Conservation (phyloP, 371 early-diverging fungal genomes). For the Mucor sp. region DNA sequence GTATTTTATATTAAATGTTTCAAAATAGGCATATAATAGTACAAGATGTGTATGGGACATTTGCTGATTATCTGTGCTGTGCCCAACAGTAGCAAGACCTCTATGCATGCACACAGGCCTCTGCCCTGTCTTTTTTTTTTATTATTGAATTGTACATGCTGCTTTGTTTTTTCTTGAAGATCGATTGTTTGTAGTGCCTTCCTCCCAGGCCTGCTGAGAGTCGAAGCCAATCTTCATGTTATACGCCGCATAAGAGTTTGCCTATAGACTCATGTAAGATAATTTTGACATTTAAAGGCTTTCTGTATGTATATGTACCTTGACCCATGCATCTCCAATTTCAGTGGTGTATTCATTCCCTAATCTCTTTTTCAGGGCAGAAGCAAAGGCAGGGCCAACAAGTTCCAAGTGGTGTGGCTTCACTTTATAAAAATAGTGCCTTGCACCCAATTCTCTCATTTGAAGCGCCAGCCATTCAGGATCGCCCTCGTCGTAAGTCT, state of each 20-base stretch:
- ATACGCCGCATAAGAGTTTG: constrained; percentile 35
- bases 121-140: not conserved
- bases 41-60: not conserved
- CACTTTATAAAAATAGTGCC: constrained; percentile 44
- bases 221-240: constrained; percentile 44
- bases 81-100: not conserved
- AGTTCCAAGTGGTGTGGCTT: constrained; percentile 33
- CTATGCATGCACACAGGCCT: not conserved
- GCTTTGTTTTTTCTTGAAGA: constrained; percentile 16
- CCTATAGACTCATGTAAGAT: constrained; percentile 17
- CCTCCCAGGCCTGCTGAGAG: constrained; percentile 43
- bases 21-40: not conserved
- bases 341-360: constrained; percentile 38
- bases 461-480: constrained; percentile 28
- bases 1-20: not conserved
- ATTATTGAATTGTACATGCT: constrained; percentile 16
- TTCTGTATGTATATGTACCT: constrained; percentile 15
- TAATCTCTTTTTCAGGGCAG: constrained; percentile 38
- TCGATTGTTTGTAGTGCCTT: constrained; percentile 5
- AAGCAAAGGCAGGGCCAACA: constrained; percentile 43
- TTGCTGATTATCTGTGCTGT: not conserved
- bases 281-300: not conserved
- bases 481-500: constrained; percentile 28
- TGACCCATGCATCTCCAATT: constrained; percentile 45
- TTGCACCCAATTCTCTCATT: constrained; percentile 40